Base-by-base conservation (phyloP, 2,329 filamentous ascomycete species). In the Colletotrichum sp. region DNA sequence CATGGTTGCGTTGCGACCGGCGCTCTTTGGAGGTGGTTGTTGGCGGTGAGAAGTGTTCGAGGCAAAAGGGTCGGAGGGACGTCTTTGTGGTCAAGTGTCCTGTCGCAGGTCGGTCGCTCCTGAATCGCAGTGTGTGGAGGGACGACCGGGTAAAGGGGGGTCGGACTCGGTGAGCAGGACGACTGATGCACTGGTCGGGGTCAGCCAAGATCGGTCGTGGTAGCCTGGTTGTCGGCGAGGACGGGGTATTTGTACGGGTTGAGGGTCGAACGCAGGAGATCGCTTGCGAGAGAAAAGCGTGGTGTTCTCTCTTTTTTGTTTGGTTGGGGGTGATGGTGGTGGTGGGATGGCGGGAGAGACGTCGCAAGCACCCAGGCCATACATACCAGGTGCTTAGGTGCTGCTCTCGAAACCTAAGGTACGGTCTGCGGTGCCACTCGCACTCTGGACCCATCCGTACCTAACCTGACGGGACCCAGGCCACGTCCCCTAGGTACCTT, bases 71-170 rank as follows among this genome's bases (percentile, higher is more conserved):
- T 71, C 44, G 60, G 49, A 65, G 69, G 52, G 36, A 26, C 64
- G 63, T 63, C 69, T 64, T 71, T 69, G 75, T 71, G 71, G 69
- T 73, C 65, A 68, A 66, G 34, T 70, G 71, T 77, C 63, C 68
- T 77, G 72, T 77, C 72, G 72, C 72, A 76, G 76, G 36, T 76
- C 36, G 63, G 36, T 76, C 36, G 68, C 65, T 76, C 72, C 76
- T 77, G 68, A 62, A 65, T 77, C 72, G 72, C 66, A 68, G 49
- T 71, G 55, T 62, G 66, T 77, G 75, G 71, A 77, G 59, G 71
- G 63, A 32, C 52, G 63, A 32, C 62, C 36, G 62, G 70, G 70
- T 63, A 74, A 55, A 44, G 72, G 72, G 65, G 69, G 62, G 18
- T 63, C 62, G 74, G 60, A 34, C 15, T 15, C 18, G 74, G 62